A percentile compares a stretch with the other conserved stretches of the same genome.
Evolutionary conservation across 192 early-diverging fungal species (phyloP).

Genomic region (Podila epicladia): DNA sequence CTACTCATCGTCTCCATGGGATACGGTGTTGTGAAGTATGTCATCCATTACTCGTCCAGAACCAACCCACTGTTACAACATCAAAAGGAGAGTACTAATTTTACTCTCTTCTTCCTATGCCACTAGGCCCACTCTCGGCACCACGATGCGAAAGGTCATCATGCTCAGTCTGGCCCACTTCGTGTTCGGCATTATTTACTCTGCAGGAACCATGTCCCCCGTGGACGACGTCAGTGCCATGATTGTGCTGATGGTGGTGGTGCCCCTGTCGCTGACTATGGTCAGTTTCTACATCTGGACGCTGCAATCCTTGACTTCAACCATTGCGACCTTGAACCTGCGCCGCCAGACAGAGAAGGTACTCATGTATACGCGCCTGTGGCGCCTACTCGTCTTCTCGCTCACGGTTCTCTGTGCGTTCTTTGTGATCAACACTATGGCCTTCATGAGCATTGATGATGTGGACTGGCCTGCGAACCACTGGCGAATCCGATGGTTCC

Average conservation of each 20-base stretch:
- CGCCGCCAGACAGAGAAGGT: slow-evolving; percentile 91
- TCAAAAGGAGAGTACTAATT: neutral
- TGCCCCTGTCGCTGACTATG: slow-evolving; percentile 92
- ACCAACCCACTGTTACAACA: neutral
- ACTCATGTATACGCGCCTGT: slow-evolving; percentile 89
- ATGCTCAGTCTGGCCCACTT: slow-evolving; percentile 85
- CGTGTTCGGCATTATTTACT: slow-evolving; percentile 88
- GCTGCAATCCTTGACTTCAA: slow-evolving; percentile 80
- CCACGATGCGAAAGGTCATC: slow-evolving; percentile 89
- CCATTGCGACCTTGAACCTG: slow-evolving; percentile 78
- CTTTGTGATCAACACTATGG: slow-evolving; percentile 86
- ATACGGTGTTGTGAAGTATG: slow-evolving; percentile 93
- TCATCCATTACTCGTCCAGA: neutral
- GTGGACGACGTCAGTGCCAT: slow-evolving; percentile 73
- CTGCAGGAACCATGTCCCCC: slow-evolving; percentile 79
- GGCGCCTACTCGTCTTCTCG: slow-evolving; percentile 80
- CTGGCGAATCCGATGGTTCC: slow-evolving; percentile 91
- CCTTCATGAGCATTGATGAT: slow-evolving; percentile 71
- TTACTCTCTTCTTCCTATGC: neutral
- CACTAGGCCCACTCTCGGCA: slow-evolving; percentile 85
- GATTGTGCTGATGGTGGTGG: slow-evolving; percentile 80
- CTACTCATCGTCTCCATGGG: slow-evolving; percentile 94
- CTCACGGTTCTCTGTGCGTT: slow-evolving; percentile 77
- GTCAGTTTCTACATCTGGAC: slow-evolving; percentile 96
- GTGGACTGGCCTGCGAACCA: slow-evolving; percentile 74